These are phyloP conservation scores for Leishmania turanica DNA, from an alignment of 208 protist species.

Conservation along the genomic window DNA sequence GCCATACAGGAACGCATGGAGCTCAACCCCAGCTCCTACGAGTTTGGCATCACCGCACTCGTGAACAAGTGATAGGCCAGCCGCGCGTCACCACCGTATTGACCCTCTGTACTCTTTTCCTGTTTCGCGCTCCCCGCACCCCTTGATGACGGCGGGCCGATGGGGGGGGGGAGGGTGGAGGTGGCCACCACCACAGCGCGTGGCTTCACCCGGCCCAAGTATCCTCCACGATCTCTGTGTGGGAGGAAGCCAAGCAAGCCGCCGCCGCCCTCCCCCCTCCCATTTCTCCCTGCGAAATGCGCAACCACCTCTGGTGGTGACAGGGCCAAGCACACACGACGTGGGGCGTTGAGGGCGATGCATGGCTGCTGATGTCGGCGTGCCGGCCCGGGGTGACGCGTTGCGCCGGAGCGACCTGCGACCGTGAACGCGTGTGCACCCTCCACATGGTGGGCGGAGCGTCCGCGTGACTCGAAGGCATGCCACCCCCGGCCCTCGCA, in stretches of 20 bases:
- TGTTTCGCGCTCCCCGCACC: not conserved
- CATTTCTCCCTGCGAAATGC: not conserved
- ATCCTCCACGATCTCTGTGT: not conserved
- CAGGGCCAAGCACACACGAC: not conserved
- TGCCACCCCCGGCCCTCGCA: not conserved
- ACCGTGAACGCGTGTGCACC: not conserved
- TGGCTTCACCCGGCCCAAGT: not conserved
- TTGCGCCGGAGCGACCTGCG: not conserved
- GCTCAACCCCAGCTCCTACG: slow-evolving; percentile 54
- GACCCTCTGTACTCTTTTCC: not conserved
- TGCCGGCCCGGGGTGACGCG: too few species aligned
- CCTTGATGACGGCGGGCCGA: too few species aligned
- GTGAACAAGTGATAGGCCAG: slow-evolving; percentile 24
- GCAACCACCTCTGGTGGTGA: not conserved
- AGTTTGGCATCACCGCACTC: slow-evolving; percentile 85
- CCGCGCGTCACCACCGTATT: not conserved
- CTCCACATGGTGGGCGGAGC: not conserved
- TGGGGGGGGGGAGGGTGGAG: too few species aligned
- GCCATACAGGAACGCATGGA: slow-evolving; percentile 82
- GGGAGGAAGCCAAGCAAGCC: not conserved
- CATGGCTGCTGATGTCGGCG: not conserved
- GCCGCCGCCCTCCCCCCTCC: too few species aligned
- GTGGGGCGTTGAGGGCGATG: slow-evolving; percentile 1
- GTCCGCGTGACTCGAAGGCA: not conserved
- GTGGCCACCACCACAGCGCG: too few species aligned